Conservation (phyloP, 495 filamentous ascomycete genomes). For the Xylona heveae region DNA sequence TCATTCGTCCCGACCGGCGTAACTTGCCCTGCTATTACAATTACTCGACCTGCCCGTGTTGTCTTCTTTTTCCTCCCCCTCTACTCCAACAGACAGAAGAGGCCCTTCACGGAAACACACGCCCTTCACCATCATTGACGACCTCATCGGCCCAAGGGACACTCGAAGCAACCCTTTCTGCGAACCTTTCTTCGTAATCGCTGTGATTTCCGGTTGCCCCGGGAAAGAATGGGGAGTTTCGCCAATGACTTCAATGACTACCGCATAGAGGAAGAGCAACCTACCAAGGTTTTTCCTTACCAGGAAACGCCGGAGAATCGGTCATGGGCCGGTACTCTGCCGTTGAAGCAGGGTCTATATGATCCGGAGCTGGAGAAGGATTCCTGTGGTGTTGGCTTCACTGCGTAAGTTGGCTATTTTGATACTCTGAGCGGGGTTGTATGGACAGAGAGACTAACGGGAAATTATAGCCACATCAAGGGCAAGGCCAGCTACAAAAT, state of each 20-base stretch:
- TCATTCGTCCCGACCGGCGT: no score
- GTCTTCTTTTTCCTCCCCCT: not conserved
- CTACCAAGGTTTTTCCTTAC: conserved; percentile 56
- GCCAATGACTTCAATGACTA: conserved; percentile 43
- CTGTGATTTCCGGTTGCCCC: no score
- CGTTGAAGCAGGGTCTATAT: conserved; percentile 95
- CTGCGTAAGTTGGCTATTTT: conserved; percentile 57
- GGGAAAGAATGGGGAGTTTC: conserved; percentile 42
- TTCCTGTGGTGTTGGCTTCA: conserved; percentile 98
- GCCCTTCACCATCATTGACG: conserved; percentile 42
- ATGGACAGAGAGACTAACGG: conserved; percentile 1
- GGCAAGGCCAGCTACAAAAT: conserved; percentile 97
- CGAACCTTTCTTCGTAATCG: no score
- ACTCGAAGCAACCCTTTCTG: no score
- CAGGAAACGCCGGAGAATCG: conserved; percentile 61
- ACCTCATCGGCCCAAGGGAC: conserved; percentile 35
- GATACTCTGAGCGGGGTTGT: no score
- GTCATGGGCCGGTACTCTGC: conserved; percentile 90
- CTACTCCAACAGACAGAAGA: no score
- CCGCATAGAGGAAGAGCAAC: conserved; percentile 35
- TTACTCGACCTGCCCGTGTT: not conserved
- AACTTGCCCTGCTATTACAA: no score
- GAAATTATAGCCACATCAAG: conserved; percentile 65
- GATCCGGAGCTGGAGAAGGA: conserved; percentile 95
- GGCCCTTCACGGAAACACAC: no score